Evolutionary conservation across 192 early-diverging fungal species (phyloP), one percentile per base, ranked within the genome.

Genomic region (Coemansia sp.): DNA sequence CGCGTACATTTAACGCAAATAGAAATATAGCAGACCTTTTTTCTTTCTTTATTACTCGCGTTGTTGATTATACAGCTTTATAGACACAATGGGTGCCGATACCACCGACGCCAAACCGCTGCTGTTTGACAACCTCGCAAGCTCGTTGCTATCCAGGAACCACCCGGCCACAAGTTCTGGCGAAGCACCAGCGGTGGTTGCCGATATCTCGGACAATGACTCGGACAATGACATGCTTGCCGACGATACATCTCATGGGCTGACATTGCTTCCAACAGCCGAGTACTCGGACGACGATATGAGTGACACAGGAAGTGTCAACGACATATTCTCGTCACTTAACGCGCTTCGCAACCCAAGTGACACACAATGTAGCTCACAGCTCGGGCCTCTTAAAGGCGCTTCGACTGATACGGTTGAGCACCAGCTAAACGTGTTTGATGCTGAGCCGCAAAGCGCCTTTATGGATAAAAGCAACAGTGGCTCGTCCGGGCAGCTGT

Each of bases 191-290:
- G 35, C 15, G 8, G 55, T 19, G 8, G 55, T 19, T 35, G 58
- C 55, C 21, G 59, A 61, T 0, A 22, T 17, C 7, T 29, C 32
- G 17, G 55, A 59, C 23, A 6, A 32, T 32, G 39, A 37, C 21
- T 21, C 21, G 21, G 21, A 21, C 4, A 64, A 49, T 43, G 59
- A 41, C 14, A 9, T 57, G 35, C 21, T 57, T 57, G 55, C n/a
- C 14, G 55, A 57, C 5, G 56, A 58, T 21, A n/a, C 56, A 12
- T 27, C 69, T 2, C 9, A 54, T 2, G 69, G 62, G 0, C 63
- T 71, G 11, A 65, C 69, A 0, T 23, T 71, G 52, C 57, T 71
- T 1, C 69, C 69, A 1, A 71, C 69, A 11, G 69, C 69, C 43
- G 57, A 56, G 32, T 61, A 65, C 29, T 71, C 69, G 3, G 67